Conservation (phyloP, 345 rosid genomes). For the Gossypium herbaceum region DNA sequence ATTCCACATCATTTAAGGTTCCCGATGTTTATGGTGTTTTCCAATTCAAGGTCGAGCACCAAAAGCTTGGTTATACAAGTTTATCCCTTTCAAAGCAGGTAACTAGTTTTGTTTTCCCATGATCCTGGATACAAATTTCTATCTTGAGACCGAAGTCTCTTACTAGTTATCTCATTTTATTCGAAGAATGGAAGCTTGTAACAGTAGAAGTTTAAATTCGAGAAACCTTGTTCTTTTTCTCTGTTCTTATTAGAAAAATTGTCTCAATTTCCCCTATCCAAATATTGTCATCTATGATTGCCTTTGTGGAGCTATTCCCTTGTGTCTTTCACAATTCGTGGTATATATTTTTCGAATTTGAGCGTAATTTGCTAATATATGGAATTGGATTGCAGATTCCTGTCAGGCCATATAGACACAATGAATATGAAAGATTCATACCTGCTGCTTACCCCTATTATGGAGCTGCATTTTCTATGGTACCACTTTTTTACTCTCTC, state of each 20-base stretch:
- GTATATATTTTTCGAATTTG: not conserved
- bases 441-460: slow-evolving; percentile 76
- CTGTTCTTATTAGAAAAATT: not conserved
- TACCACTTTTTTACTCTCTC: slow-evolving; percentile 15
- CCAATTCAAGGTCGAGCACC: slow-evolving; percentile 75
- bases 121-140: not conserved
- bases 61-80: slow-evolving; percentile 63
- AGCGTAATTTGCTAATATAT: not conserved
- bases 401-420: slow-evolving; percentile 72
- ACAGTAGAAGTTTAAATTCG: not conserved
- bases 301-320: not conserved
- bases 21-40: slow-evolving; percentile 83
- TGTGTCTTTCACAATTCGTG: not conserved
- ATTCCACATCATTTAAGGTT: slow-evolving; percentile 58
- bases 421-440: slow-evolving; percentile 72
- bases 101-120: not conserved
- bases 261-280: not conserved
- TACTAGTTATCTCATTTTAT: not conserved
- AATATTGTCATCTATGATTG: not conserved
- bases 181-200: not conserved
- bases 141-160: not conserved
- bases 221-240: not conserved
- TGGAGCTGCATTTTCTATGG: slow-evolving; percentile 66
- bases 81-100: slow-evolving; percentile 70
- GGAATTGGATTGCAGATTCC: slow-evolving; percentile 51